A percentile compares a stretch with the other conserved stretches of the same genome.
Conservation (phyloP, 495 filamentous ascomycete genomes). For the Barbatosphaeria neglecta region DNA sequence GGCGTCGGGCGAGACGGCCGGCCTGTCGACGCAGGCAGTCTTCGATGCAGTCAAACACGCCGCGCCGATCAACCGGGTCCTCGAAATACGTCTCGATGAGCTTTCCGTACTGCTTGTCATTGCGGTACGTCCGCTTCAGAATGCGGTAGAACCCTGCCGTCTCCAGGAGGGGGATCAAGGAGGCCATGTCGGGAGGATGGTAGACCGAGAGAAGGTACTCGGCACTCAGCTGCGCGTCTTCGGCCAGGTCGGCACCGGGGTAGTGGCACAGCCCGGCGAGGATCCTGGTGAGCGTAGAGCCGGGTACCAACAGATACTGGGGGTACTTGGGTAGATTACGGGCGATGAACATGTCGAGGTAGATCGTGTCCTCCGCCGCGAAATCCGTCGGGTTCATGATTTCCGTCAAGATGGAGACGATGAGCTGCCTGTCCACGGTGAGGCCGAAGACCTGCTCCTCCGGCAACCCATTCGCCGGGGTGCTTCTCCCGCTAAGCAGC, state of each 20-base stretch:
- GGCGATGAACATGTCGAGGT: conserved; percentile 95
- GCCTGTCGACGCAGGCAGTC: conserved; percentile 66
- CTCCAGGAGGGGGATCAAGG: conserved; percentile 63
- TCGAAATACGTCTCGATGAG: conserved; percentile 77
- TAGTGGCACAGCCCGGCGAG: conserved; percentile 75
- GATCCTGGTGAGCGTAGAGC: conserved; percentile 70
- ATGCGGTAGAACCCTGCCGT: conserved; percentile 86
- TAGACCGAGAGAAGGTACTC: conserved; percentile 93
- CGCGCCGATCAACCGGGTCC: conserved; percentile 61
- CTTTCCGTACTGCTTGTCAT: conserved; percentile 68
- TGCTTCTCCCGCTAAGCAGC: conserved; percentile 37
- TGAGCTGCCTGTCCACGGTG: conserved; percentile 78
- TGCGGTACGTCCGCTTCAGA: conserved; percentile 74
- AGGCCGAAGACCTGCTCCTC: conserved; percentile 56
- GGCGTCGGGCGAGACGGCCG: conserved; percentile 59
- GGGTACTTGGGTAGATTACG: conserved; percentile 94
- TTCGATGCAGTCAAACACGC: conserved; percentile 67
- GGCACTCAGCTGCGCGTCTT: conserved; percentile 89
- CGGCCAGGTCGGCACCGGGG: conserved; percentile 67
- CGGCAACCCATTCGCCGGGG: conserved; percentile 29
- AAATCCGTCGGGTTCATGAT: conserved; percentile 70
- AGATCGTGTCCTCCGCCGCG: conserved; percentile 71
- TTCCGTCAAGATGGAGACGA: conserved; percentile 79
- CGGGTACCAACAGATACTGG: conserved; percentile 85
- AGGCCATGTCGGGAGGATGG: conserved; percentile 69